Evolutionary conservation across 768 basidiomycete genomes (phyloP).

Genomic region (Boletus fagicola): DNA sequence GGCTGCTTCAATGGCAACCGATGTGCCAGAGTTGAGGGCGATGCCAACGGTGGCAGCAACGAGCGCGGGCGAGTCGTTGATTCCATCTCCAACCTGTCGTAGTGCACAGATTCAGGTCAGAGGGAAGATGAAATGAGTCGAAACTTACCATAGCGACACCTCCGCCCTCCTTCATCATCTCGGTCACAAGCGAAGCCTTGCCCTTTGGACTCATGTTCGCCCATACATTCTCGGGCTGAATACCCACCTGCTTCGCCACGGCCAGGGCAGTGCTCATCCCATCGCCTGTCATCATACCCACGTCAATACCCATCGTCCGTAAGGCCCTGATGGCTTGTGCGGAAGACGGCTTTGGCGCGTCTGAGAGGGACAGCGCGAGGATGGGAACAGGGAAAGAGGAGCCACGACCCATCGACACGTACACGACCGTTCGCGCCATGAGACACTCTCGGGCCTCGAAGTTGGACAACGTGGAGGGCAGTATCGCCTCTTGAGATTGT

Average conservation of each 20-base stretch:
- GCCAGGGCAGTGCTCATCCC: conserved; percentile 81
- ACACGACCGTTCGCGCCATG: conserved; percentile 82
- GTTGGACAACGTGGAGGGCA: conserved; percentile 56
- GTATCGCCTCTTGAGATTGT: conserved; percentile 46
- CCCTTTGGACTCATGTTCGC: conserved; percentile 94
- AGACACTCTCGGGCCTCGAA: conserved; percentile 74
- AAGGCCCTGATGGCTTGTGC: conserved; percentile 78
- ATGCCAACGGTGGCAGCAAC: conserved; percentile 96
- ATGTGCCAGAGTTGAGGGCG: conserved; percentile 93
- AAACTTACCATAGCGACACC: conserved; percentile 86
- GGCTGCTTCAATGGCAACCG: conserved; percentile 96
- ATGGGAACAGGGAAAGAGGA: conserved; percentile 51
- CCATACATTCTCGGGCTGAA: conserved; percentile 78
- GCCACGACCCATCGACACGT: conserved; percentile 60
- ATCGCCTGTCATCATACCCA: conserved; percentile 94
- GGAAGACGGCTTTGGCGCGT: conserved; percentile 84
- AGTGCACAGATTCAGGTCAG: neutral
- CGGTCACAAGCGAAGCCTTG: conserved; percentile 82
- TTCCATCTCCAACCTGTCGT: conserved; percentile 90
- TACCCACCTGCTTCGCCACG: conserved; percentile 88
- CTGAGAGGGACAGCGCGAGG: conserved; percentile 81
- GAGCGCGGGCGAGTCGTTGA: conserved; percentile 97
- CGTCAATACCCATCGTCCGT: conserved; percentile 86
- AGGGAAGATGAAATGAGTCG: neutral
- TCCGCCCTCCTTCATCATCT: conserved; percentile 74